Percentiles rank a stretch among this genome's conserved stretches.
These are phyloP conservation scores for Solanum boliviense DNA, from an alignment of 257 asterid species.

Conservation along the genomic window DNA sequence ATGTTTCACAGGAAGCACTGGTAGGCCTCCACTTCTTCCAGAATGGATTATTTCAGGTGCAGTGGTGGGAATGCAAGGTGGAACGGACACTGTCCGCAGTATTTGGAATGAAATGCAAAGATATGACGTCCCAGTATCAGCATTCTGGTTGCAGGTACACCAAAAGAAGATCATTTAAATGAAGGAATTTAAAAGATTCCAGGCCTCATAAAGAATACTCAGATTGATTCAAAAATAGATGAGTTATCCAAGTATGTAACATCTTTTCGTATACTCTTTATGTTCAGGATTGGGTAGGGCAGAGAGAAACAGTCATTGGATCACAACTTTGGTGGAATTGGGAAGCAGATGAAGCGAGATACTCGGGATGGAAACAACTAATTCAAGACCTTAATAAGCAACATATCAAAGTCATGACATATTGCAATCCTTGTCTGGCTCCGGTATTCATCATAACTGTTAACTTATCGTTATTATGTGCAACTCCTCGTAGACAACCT, in stretches of 20 bases:
- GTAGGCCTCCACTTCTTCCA: constrained; percentile 83
- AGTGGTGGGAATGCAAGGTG: constrained; percentile 96
- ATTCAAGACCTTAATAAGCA: constrained; percentile 42
- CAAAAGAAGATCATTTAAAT: background rate
- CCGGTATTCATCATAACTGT: constrained; percentile 38
- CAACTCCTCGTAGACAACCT: background rate
- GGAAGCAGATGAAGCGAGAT: constrained; percentile 80
- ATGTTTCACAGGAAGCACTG: constrained; percentile 61
- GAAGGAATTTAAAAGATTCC: background rate
- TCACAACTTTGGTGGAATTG: constrained; percentile 99
- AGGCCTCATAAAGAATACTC: background rate
- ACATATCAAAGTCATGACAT: constrained; percentile 79
- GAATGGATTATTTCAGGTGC: constrained; percentile 96
- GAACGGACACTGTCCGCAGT: constrained; percentile 46
- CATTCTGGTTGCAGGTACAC: constrained; percentile 93
- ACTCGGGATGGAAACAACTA: constrained; percentile 65
- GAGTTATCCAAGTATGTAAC: background rate
- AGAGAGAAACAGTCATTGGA: constrained; percentile 85
- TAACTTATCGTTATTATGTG: background rate
- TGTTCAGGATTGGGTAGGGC: constrained; percentile 91
- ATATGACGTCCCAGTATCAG: constrained; percentile 76
- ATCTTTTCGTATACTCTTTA: background rate
- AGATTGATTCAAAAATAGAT: background rate
- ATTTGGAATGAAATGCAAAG: constrained; percentile 49
- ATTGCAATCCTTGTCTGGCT: constrained; percentile 97